Evolutionary conservation across 2,329 filamentous ascomycete genomes (phyloP), one percentile per base, ranked within the genome.

Genomic region (Pseudopyricularia cyperi): DNA sequence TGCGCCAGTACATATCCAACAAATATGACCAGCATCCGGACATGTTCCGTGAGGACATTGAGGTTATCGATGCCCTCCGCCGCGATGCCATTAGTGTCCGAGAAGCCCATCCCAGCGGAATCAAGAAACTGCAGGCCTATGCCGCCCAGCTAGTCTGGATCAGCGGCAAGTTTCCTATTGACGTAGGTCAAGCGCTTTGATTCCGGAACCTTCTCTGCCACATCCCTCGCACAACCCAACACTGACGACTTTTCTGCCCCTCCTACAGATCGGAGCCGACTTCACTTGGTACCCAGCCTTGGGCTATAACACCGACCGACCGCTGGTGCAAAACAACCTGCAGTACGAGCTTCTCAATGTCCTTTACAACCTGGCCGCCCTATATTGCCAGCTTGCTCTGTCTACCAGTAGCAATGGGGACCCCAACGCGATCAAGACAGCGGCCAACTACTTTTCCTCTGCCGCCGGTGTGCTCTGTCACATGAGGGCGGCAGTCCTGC

Each of bases 21-120:
- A 96, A 97, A 76, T 97, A 97, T 83, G 91, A 97, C 68, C 93
- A 98, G 66, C 91, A 95, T 65, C 91, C 93, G 33, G 89, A 96
- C 67, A 95, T 95, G 85, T 98, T 98, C 68, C 80, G 82, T 56
- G 79, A 87, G 57, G 93, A 98, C 70, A 80, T 82, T 54, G 82
- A 90, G 63, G 79, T 85, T 57, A 89, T 98, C 61, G 89, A 97
- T 64, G 74, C 80, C 48, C 72, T 97, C 53, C 83, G 93, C 5
- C 79, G 79, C 56, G 87, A 94, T 65, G 93, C 93, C n/a, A 76
- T 95, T 52, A 88, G 89, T 65, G 85, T 93, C 2, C 80, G 85
- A 54, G 93, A 98, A 64, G 82, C 93, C 3, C 93, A 98, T 63
- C 73, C 79, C 5, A 95, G 85, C 64, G 91, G 91, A 22, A 78